A percentile compares a stretch with the other conserved stretches of the same genome.
phyloP scores from a whole-genome alignment of 208 protist genomes.

The Wallacemonas sp. region DNA sequence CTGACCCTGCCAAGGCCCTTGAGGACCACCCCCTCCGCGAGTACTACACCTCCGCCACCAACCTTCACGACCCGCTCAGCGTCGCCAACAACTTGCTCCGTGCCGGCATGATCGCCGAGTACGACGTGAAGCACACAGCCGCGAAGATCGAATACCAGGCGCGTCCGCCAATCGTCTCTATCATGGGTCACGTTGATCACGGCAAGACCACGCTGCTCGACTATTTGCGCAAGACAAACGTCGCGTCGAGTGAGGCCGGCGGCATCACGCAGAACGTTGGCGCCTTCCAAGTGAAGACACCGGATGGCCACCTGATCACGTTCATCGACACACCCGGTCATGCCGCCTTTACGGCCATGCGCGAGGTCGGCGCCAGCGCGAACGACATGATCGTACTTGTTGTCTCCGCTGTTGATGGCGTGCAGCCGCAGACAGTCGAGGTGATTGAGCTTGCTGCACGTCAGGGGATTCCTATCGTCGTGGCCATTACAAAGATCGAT shows the following conservation, averaged over 20 bases:
- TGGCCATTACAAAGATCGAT: slow-evolving; percentile 98
- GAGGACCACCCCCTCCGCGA: slow-evolving; percentile 86
- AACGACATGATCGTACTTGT: slow-evolving; percentile 98
- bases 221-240: slow-evolving; percentile 90
- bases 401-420: slow-evolving; percentile 95
- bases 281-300: slow-evolving; percentile 79
- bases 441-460: slow-evolving; percentile 83
- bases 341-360: slow-evolving; percentile 95
- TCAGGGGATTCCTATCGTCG: slow-evolving; percentile 87
- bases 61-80: slow-evolving; percentile 79
- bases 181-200: slow-evolving; percentile 99
- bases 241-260: slow-evolving; percentile 95
- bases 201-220: slow-evolving; percentile 98
- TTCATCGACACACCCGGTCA: slow-evolving; percentile 99
- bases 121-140: slow-evolving; percentile 86
- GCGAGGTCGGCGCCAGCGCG: slow-evolving; percentile 91
- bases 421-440: slow-evolving; percentile 95
- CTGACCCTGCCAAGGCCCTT: slow-evolving; percentile 71
- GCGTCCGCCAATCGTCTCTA: slow-evolving; percentile 95
- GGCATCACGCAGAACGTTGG: slow-evolving; percentile 99
- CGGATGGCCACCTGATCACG: slow-evolving; percentile 78
- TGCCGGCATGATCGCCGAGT: slow-evolving; percentile 75
- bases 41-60: slow-evolving; percentile 86
- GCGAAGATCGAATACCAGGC: slow-evolving; percentile 72
- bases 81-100: slow-evolving; percentile 79